Evolutionary conservation across 495 filamentous ascomycete species (phyloP), one percentile per base, ranked within the genome.

Genomic region (Xylaria intraflava): DNA sequence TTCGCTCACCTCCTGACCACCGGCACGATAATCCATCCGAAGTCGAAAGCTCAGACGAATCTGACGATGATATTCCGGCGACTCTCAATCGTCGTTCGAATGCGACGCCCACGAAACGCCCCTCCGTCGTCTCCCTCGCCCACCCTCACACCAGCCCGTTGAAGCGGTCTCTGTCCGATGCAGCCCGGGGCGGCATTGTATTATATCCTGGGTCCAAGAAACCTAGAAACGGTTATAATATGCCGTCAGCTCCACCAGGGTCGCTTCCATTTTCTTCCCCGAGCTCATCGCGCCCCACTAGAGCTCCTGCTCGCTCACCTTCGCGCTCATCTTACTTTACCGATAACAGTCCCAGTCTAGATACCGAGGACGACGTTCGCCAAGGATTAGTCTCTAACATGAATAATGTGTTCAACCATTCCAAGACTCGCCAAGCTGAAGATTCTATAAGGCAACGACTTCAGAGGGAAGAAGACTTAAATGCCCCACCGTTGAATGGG

Each of bases 381-480:
- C 42, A 53, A 14, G 61, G 58, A 10, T 40, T 64, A 20, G 9
- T 64, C 16, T 50, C 38, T n/a, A 60, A 26, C 7, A 9, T 66
- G n/a, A 66, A 66, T 33, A 46, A 46, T 29, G 53, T 33, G 9
- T 30, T 64, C 16, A 46, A n/a, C 16, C 40, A 46, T 1, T 12
- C 19, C 26, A 35, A 42, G 17, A 6, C 42, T 6, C 23, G 20
- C 20, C 17, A 10, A 24, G 2, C 39, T 9, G 39, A 43, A 38
- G 19, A 19, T 20, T 7, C 17, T 45, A 33, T 12, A 19, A 19
- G 45, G 19, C 6, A 26, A 12, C 29, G 20, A 11, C 9, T 7
- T 24, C 30, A 22, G 10, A 14, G 11, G 29, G 29, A 3, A 45
- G 9, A 10, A 7, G 20, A 14, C 9, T 30, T 16, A 24, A 4